Evolutionary conservation across 2,329 filamentous ascomycete species (phyloP).

Genomic region (Botrytis tulipae): DNA sequence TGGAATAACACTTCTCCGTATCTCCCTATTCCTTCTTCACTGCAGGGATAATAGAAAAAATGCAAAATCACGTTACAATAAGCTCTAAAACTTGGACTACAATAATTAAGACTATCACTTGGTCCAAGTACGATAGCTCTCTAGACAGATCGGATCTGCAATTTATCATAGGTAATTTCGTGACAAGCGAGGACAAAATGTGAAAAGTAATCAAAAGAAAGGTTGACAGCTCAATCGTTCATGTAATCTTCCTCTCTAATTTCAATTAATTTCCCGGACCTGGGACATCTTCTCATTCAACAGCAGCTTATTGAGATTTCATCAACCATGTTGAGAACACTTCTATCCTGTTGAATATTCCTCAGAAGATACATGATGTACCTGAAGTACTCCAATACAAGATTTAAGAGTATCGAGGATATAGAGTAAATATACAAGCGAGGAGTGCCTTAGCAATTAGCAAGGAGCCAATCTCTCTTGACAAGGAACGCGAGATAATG

Average conservation of each 20-base stretch:
- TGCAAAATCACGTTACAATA: background rate
- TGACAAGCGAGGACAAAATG: background rate
- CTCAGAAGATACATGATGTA: background rate
- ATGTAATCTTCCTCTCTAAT: background rate
- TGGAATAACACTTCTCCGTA: accelerated
- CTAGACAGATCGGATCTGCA: no score
- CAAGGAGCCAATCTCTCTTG: background rate
- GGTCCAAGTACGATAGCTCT: no score
- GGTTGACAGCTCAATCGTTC: no score
- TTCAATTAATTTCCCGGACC: background rate
- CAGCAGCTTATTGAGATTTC: background rate
- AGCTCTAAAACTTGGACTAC: no score
- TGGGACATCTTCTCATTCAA: background rate
- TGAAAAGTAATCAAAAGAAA: no score
- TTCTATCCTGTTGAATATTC: background rate
- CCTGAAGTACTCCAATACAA: no score
- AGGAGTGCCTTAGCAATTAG: background rate
- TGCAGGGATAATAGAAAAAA: background rate
- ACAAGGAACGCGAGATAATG: background rate
- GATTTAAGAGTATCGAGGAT: background rate
- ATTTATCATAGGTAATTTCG: no score
- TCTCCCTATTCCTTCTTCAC: background rate
- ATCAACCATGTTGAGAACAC: background rate
- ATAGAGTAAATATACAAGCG: background rate
- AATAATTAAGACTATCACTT: no score